Evolutionary conservation across 768 basidiomycete species (phyloP), one percentile per base, ranked within the genome.

Genomic region (Daedaleopsis nitida): DNA sequence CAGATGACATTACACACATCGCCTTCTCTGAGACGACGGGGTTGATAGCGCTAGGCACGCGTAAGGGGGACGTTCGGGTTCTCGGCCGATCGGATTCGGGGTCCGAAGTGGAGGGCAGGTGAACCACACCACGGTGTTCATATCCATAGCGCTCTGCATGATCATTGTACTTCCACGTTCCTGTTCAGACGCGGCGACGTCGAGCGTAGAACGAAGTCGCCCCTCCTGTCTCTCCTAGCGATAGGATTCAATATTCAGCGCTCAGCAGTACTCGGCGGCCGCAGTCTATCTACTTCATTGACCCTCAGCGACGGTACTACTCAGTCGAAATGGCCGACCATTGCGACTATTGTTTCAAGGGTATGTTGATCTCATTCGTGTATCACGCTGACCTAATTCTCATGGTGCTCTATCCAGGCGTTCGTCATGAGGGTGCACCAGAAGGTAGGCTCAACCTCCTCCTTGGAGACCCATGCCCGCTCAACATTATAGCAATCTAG

Each of bases 1-100:
- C 57, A 74, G 73, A 74, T 55, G 73, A 74, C 47, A 63, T 74
- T 23, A 71, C 66, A 24, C 71, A 72, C 48, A 68, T 72, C 55
- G 71, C 72, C 0, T 69, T 74, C 55, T 71, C 73, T 1, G 73
- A 74, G 52, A 62, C 66, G 13, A 72, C 72, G 11, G 72, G 73
- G 6, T 57, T 52, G 23, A 68, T 74, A 43, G 66, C 64, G 5
- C 56, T 74, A 17, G 73, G 71, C 3, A 74, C 71, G 17, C 59
- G 73, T 48, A 59, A 65, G 8, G 72, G 72, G 1, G 62, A 69
- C 38, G 54, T 73, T 23, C 60, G 55, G 50, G 61, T 70, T 19
- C 64, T 72, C 62, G 57, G 58, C 62, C 62, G 62, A 43, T 32
- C 52, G n/a, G 55, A 50, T n/a, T 9, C 50, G 32, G 50, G 24